Base-by-base conservation (phyloP, 805 yeast species). In the Starmerella khaoyaiensis region DNA sequence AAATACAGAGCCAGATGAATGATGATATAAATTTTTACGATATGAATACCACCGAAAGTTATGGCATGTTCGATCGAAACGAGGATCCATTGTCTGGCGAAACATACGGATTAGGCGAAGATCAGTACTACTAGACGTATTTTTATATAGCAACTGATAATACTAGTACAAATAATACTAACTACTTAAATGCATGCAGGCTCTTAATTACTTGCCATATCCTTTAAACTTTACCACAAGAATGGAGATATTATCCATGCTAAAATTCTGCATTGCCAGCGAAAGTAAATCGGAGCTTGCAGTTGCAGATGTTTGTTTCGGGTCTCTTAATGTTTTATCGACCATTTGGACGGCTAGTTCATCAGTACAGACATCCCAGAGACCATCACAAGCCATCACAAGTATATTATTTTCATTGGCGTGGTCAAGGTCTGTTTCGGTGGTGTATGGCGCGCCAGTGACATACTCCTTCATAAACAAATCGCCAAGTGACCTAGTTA, bases 301-400 rank as follows among this genome's bases (percentile, higher is more conserved):
- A 31, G 59, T 59, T 30, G 72, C 67, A 1, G 90, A 77, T 5
- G 39, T 10, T n/a, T 16, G 15, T 16, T 36, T 35, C n/a, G 11
- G 17, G 6, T 36, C 36, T 48, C 76, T 74, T 7, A 51, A 38
- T 10, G 71, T 61, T 28, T 67, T 65, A 33, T 66, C 63, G 4
- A 82, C 76, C 47, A 77, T 57, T 39, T 76, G 76, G 40, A 90
- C 80, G 0, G 97, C 97, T 39, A 72, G 71, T 46, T 73, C 79
- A 55, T 90, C 98, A 7, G 75, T 67, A 35, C 86, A 69, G 4
- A 87, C 96, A 57, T 87, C 98, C 97, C 97, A 87, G 9, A 87
- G 62, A 0, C 98, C 98, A 58, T 87, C 98, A 57, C 97, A 90
- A 0, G 96, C 97, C 41, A 87, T 62, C 34, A 87, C 84, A 52